Base-by-base conservation (phyloP, 495 filamentous ascomycete genomes). In the Pyronema omphalodes region DNA sequence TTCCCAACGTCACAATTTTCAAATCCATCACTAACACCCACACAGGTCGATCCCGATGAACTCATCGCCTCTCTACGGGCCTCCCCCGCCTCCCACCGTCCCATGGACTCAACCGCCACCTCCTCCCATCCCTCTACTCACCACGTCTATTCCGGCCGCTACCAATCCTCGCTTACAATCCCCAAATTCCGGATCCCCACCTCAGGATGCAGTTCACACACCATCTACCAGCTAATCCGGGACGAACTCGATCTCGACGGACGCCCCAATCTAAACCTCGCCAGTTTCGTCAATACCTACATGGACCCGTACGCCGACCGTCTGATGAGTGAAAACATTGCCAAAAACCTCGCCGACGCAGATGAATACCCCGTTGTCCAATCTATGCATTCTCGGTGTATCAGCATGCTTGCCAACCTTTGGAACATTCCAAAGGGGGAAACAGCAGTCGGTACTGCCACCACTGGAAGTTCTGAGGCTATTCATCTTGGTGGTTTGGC, bases 331-430 rank as follows among this genome's bases (percentile, higher is more conserved):
- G 81, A 84, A 53, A 86, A 86, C 56, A 64, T 84, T 6, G 64
- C 71, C 40, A 86, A 86, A 67, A 86, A 86, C 57, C 44, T 67
- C 37, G 58, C 57, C 3, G 83, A 86, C 58, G 79, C 78, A 3
- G 83, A 86, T 63, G 82, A 86, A 60, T 86, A 86, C 60, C 83
- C 82, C 7, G 80, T 80, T 6, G 76, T 85, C 72, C 77, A 84
- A 72, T 69, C 75, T 45, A 81, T 86, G 58, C 81, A 83, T 62
- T 71, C 81, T 9, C 74, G 82, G 11, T 86, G 82, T 59, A 70
- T 86, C 17, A 78, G 73, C 53, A 86, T 87, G 60, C 69, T 86
- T 36, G 75, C 81, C 7, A 61, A 84, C 61, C 69, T 87, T 7
- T 87, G 83, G 83, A 74, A 74, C 3, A 77, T 73, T 2, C 74